Percentiles rank a stretch among this genome's conserved stretches.
These are phyloP conservation scores for Pichia sp. DNA, from an alignment of 1,139 yeast species.

Conservation along the genomic window DNA sequence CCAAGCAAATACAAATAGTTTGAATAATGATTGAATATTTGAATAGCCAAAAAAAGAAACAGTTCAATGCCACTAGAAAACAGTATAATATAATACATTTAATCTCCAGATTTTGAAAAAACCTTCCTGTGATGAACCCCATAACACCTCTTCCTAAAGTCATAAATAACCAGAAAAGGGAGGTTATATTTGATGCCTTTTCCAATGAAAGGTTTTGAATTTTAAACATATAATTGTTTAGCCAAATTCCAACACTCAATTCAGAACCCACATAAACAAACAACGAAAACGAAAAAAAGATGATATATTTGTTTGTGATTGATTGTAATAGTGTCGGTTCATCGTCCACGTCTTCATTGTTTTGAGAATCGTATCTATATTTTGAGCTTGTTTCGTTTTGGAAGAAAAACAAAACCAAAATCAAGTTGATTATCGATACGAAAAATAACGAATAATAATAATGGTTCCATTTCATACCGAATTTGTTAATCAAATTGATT, in stretches of 20 bases:
- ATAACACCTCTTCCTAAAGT: slow-evolving; percentile 52
- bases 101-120: slow-evolving; percentile 37
- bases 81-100: slow-evolving; percentile 39
- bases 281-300: slow-evolving; percentile 40
- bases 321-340: slow-evolving; percentile 27
- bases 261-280: slow-evolving; percentile 64
- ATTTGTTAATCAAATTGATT: slow-evolving; percentile 17
- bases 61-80: slow-evolving; percentile 17
- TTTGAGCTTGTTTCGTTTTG: slow-evolving; percentile 48
- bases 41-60: slow-evolving; percentile 17
- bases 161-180: slow-evolving; percentile 58
- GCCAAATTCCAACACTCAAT: slow-evolving; percentile 63
- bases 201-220: slow-evolving; percentile 38
- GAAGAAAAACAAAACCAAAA: slow-evolving; percentile 28
- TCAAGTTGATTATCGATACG: slow-evolving; percentile 24
- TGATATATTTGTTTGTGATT: slow-evolving; percentile 35
- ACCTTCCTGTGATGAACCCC: slow-evolving; percentile 55
- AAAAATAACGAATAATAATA: slow-evolving; percentile 34
- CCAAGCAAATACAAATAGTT: slow-evolving; percentile 37
- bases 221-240: slow-evolving; percentile 47
- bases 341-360: slow-evolving; percentile 8
- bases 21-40: slow-evolving; percentile 14
- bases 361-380: slow-evolving; percentile 31
- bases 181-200: slow-evolving; percentile 49
- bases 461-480: slow-evolving; percentile 35